phyloP scores from a whole-genome alignment of 176 grass and related monocot genomes.

The Rhynchospora tenuis region DNA sequence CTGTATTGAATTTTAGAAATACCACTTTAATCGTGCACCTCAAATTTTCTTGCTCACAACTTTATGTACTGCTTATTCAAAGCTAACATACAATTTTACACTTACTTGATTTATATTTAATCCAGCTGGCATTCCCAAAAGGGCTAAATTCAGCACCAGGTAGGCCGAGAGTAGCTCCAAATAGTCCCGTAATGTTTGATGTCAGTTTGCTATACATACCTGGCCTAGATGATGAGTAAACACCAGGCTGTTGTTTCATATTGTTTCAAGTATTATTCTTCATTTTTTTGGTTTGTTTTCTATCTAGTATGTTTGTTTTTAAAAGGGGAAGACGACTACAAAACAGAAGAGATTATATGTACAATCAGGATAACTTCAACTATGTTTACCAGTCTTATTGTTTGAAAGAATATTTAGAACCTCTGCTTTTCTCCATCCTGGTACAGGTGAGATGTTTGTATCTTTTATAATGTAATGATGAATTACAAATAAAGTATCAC shows the following conservation, averaged over 20 bases:
- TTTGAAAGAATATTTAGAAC: background rate
- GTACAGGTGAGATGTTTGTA: background rate
- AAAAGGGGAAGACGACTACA: background rate
- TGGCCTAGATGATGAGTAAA: slow-evolving; percentile 86
- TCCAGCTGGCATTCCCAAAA: slow-evolving; percentile 83
- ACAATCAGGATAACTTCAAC: background rate
- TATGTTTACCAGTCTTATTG: background rate
- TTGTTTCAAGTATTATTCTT: background rate
- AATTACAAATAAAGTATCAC: background rate
- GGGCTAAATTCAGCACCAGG: slow-evolving; percentile 86
- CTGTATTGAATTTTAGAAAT: background rate
- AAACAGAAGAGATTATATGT: slow-evolving; percentile 13
- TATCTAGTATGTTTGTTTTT: slow-evolving; percentile 5
- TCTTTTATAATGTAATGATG: background rate
- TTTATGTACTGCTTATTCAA: background rate
- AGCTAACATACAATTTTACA: background rate
- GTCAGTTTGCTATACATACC: slow-evolving; percentile 73
- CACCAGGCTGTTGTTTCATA: background rate
- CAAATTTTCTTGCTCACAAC: background rate
- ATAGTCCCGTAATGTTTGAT: slow-evolving; percentile 85
- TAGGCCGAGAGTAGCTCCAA: slow-evolving; percentile 79
- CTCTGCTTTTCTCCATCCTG: background rate
- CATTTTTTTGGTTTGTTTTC: slow-evolving; percentile 1
- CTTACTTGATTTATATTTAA: slow-evolving; percentile 8
- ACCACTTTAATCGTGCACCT: background rate